Evolutionary conservation across 176 grass and related monocot species (phyloP).

Genomic region (Rhynchospora pubera): DNA sequence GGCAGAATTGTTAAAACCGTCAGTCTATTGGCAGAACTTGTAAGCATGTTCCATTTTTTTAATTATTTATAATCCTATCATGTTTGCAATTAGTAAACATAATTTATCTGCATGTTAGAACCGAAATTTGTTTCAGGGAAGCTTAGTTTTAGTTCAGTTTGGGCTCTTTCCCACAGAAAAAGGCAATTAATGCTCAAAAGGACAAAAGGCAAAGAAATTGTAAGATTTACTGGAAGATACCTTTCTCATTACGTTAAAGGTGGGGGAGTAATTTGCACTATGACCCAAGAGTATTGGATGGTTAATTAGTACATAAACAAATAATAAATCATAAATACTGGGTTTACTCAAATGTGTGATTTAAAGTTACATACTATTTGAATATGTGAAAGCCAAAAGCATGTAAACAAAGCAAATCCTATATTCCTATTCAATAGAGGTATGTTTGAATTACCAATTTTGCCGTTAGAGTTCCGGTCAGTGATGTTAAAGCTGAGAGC

Average conservation of each 20-base stretch:
- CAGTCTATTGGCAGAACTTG: not conserved
- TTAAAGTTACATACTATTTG: too few species aligned
- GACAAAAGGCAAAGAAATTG: not conserved
- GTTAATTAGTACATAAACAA: not conserved
- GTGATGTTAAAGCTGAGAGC: conserved; percentile 44
- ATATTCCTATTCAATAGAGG: not conserved
- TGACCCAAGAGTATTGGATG: not conserved
- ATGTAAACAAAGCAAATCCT: not conserved
- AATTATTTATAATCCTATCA: not conserved
- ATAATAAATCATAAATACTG: not conserved
- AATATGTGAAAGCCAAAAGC: too few species aligned
- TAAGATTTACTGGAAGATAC: not conserved
- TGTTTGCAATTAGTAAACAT: not conserved
- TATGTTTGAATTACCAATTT: conserved; percentile 36
- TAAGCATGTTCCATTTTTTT: not conserved
- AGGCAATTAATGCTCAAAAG: not conserved
- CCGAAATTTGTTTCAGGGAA: not conserved
- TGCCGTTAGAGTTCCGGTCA: conserved; percentile 70
- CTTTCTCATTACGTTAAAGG: not conserved
- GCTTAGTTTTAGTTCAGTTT: not conserved
- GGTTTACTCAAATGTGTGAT: not conserved
- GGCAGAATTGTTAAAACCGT: not conserved
- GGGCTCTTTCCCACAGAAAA: not conserved
- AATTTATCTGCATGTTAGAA: not conserved
- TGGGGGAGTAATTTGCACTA: not conserved